phyloP scores from a whole-genome alignment of 2,329 filamentous ascomycete genomes.

The Hypoxylon rubiginosum region DNA sequence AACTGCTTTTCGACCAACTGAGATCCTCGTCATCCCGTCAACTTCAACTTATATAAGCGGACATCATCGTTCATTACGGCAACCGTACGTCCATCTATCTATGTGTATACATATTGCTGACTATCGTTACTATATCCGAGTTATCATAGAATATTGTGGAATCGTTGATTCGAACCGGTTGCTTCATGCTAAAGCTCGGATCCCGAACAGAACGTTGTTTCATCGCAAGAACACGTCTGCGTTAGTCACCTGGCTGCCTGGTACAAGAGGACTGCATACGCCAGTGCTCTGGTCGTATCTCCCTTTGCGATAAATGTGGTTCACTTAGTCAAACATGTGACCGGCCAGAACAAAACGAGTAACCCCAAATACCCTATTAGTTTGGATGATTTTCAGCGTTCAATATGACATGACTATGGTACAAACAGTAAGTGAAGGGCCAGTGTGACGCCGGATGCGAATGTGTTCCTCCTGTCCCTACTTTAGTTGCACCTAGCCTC shows the following conservation, averaged over 20 bases:
- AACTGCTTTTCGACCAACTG: neutral
- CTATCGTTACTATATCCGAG: neutral
- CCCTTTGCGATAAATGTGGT: neutral
- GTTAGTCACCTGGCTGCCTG: too few relatives aligned
- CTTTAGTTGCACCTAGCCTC: conserved; percentile 43
- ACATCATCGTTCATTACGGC: neutral
- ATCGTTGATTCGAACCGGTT: neutral
- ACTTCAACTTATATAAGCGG: neutral
- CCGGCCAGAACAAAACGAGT: neutral
- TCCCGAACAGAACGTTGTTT: neutral
- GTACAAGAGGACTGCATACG: neutral
- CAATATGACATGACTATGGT: conserved; percentile 52
- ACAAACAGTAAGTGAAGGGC: conserved; percentile 50
- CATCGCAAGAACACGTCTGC: neutral
- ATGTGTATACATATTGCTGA: too few relatives aligned
- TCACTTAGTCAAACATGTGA: neutral
- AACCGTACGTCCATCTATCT: too few relatives aligned
- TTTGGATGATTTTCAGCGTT: conserved; percentile 49
- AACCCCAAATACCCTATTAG: conserved; percentile 19
- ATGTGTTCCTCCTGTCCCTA: conserved; percentile 43
- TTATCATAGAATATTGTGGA: neutral
- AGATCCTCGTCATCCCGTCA: neutral
- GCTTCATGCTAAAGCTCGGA: neutral
- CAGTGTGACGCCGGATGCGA: conserved; percentile 47
- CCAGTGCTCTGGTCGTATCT: neutral